Base-by-base conservation (phyloP, 768 basidiomycete species). In the Hericium alpestre region DNA sequence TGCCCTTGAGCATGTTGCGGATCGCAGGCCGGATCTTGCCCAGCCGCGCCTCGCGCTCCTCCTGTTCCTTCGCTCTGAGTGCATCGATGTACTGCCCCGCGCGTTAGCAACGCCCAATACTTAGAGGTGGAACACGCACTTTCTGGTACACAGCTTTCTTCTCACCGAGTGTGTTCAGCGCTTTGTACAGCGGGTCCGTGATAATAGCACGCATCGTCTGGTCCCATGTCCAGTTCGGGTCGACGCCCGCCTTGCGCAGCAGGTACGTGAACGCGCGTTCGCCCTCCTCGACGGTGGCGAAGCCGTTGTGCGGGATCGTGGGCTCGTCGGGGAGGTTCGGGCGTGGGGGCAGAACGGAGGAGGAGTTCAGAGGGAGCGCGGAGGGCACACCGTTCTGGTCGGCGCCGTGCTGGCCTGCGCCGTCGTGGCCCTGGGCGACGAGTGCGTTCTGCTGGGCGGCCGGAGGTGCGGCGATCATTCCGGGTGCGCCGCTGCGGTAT, bases 131-230 rank as follows among this genome's bases (percentile, higher is more conserved):
- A 12, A 11, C 22, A 67, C 79, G 40, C 55, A 92, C 93, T 80
- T 93, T 93, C 71, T 94, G 90, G 82, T 90, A 99, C 56, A 86
- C 83, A 55, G 84, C 76, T 73, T 96, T 98, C 74, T 93, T 94
- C 73, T 99, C 93, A 15, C 92, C 92, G 51, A 97, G 78, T 48
- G 88, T 92, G 67, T 88, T 89, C 59, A 99, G 77, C 47, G 93
- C 87, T 74, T 92, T 94, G 74, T 97, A 99, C 62, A 96, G 72
- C 47, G 96, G 95, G 75, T 98, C 95, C 64, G 93, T 97, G 71
- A 99, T 95, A 71, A 96, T 93, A 65, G 91, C 88, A 67, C 94
- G 82, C 90, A 98, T 96, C 54, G 93, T 93, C 73, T 90, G 85
- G 70, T 99, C 96, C 96, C 96, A 99, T 38, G 92, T 92, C 90